phyloP scores from a whole-genome alignment of 2,329 filamentous ascomycete genomes.

The Aspergillus fijiensis region DNA sequence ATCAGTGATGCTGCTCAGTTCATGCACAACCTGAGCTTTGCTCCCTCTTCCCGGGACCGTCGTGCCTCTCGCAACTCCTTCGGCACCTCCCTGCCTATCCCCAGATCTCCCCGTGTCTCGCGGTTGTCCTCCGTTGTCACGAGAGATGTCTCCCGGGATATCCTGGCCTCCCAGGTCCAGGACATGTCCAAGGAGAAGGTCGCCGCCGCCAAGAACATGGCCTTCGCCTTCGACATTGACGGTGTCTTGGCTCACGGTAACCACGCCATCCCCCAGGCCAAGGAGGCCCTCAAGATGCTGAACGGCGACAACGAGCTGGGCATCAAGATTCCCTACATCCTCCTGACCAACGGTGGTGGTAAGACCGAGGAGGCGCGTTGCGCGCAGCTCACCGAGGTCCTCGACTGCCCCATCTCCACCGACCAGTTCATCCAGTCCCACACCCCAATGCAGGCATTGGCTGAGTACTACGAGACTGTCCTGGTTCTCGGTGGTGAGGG shows the following conservation, averaged over 20 bases:
- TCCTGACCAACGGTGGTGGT: constrained; percentile 72
- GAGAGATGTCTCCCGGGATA: constrained; percentile 58
- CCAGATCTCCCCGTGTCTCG: constrained; percentile 67
- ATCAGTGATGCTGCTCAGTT: constrained; percentile 67
- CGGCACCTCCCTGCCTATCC: constrained; percentile 70
- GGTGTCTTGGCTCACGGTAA: constrained; percentile 74
- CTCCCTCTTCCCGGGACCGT: constrained; percentile 66
- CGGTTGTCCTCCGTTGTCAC: constrained; percentile 63
- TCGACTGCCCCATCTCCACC: constrained; percentile 63
- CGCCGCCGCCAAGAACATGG: constrained; percentile 71
- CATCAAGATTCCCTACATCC: constrained; percentile 74
- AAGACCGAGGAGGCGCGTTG: constrained; percentile 67
- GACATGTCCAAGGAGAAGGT: constrained; percentile 66
- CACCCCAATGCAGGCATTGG: constrained; percentile 72
- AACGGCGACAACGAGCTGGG: constrained; percentile 75
- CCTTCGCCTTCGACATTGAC: constrained; percentile 69
- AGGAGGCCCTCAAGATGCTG: constrained; percentile 66
- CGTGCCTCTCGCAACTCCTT: constrained; percentile 74
- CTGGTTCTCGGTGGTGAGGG: constrained; percentile 74
- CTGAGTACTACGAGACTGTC: constrained; percentile 75
- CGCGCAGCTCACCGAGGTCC: constrained; percentile 66
- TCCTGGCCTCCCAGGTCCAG: constrained; percentile 69
- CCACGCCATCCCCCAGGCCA: constrained; percentile 66
- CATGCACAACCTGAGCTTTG: constrained; percentile 71
- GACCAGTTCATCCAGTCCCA: constrained; percentile 77